Evolutionary conservation across 805 yeast genomes (phyloP), one percentile per base, ranked within the genome.

Genomic region (Spathaspora gorwiae): DNA sequence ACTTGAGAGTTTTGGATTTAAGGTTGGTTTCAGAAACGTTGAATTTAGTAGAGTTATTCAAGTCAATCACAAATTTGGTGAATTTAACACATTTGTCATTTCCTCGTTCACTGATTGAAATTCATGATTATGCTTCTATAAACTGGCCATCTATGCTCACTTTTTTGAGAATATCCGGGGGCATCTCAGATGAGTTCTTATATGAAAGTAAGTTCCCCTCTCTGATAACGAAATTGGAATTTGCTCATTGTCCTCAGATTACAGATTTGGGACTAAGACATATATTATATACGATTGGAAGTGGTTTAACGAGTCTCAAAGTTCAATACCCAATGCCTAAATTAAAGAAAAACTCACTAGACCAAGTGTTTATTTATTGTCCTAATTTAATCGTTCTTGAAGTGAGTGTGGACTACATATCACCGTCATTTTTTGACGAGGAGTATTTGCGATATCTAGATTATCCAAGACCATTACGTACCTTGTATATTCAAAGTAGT

Each of bases 301-400:
- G 70, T 26, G 77, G 81, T 48, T 65, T 92, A 43, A 77, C 70
- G 32, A 73, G 78, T 26, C 67, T 92, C 24, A 76, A 82, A 38
- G 80, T 90, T 24, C 82, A 80, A 49, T 94, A 87, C 57, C 99
- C 99, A 2, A 81, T 92, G 90, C 97, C 96, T 0, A 80, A 83
- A 1, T 66, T 92, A 30, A 71, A 76, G 30, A 80, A 77, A 8
- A 78, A 79, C 49, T 81, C 95, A 0, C 67, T 90, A 54, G 97
- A 94, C 62, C 68, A 75, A 42, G 75, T 87, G 1, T 83, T 92
- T 54, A 64, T 75, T 12, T 81, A 81, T 57, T 92, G 98, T 61
- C 95, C 97, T 4, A 77, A 83, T 47, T 67, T 94, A 44, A 53
- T 61, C 7, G 72, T 77, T 11, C 65, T 90, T 26, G 83, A 81